Evolutionary conservation across 163 green algal species (phyloP).

Genomic region (Chloroidium sp.): DNA sequence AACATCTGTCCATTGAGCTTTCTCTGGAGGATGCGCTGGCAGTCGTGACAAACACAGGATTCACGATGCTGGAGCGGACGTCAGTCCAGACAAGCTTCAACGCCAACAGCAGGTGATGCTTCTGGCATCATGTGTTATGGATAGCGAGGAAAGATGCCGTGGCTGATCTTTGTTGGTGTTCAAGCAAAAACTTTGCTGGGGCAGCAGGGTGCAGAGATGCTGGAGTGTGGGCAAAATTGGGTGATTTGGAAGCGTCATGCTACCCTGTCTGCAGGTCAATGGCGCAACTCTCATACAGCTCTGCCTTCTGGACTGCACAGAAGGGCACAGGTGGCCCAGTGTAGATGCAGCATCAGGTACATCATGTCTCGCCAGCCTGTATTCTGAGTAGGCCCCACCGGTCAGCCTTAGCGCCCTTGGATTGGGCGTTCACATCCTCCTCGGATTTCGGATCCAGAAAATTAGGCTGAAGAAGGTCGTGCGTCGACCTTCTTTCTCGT

Average conservation of each 20-base stretch:
- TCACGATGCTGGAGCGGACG: slow-evolving; percentile 17
- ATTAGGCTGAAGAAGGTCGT: no score
- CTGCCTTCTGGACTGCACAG: slow-evolving; percentile 32
- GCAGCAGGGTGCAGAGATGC: not conserved
- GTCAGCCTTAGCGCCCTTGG: no score
- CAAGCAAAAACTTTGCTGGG: not conserved
- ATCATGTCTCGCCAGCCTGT: no score
- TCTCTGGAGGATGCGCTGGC: slow-evolving; percentile 57
- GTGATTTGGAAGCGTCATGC: not conserved
- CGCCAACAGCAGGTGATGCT: slow-evolving; percentile 19
- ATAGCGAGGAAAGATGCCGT: not conserved
- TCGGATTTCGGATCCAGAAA: no score
- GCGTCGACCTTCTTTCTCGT: no score
- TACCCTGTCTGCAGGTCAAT: slow-evolving; percentile 18
- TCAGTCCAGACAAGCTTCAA: slow-evolving; percentile 26
- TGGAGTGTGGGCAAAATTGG: not conserved
- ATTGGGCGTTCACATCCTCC: no score
- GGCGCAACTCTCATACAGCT: slow-evolving; percentile 22
- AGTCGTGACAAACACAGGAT: slow-evolving; percentile 35
- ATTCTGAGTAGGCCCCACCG: no score
- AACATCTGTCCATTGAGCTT: slow-evolving; percentile 72
- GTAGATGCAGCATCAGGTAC: no score
- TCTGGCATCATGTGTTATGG: not conserved
- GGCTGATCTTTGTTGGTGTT: not conserved
- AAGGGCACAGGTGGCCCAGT: slow-evolving; percentile 2